Evolutionary conservation across 2,329 filamentous ascomycete species (phyloP), one percentile per base, ranked within the genome.

Genomic region (Paraphaeosphaeria sporulosa): DNA sequence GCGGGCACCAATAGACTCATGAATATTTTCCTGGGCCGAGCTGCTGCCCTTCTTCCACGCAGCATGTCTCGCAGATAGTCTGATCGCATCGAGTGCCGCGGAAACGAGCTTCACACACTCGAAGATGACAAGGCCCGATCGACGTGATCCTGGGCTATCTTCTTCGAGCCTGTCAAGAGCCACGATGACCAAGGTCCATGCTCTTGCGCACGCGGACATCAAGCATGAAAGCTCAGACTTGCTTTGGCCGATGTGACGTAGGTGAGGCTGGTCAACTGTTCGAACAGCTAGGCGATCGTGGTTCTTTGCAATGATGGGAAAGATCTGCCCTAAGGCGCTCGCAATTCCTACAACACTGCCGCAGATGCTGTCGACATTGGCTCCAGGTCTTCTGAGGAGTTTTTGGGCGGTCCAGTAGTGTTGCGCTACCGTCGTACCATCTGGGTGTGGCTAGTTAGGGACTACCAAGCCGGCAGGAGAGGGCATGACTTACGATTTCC

Each of bases 81-180:
- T 67, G 10, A 81, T 72, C 2, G 64, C 63, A 12, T 70, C 52
- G 9, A 83, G 64, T 0, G 78, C 63, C 5, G 58, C 61, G 2
- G 72, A 73, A 68, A 79, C 82, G 72, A 79, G 79, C 3, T 73
- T 68, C 12, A 78, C 71, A 13, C 71, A 61, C 55, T 73, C 73
- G 36, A 71, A 76, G 6, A 77, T 63, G 15, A 78, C 60, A 8
- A 71, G 53, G 27, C 64, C 68, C 0, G 65, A 23, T 3, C 69
- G 62, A 15, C 67, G 63, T 1, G 53, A 56, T 10, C 68, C 65
- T 8, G 52, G n/a, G 23, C 59, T 57, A 10, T 59, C 42, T 6
- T 64, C 56, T 10, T 58, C 49, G 27, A 78, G 59, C 36, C 61
- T 74, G 3, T 62, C 60, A 10, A 72, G 61, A 7, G 76, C 75